These are phyloP conservation scores for Cyclaneusma minus DNA, from an alignment of 2,329 filamentous ascomycete species.

Conservation along the genomic window DNA sequence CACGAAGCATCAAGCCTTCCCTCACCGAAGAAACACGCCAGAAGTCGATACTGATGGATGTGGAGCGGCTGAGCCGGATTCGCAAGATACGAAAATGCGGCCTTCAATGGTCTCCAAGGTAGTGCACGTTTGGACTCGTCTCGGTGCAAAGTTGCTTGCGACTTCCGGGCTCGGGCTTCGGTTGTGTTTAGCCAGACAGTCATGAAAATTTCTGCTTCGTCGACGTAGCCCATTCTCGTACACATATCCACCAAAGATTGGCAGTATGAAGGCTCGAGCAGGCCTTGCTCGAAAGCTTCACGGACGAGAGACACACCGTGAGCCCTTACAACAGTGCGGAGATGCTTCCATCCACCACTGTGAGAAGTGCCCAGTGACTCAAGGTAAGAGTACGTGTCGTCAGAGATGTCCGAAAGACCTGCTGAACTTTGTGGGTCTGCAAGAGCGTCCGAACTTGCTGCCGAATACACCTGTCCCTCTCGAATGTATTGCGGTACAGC, in stretches of 20 bases:
- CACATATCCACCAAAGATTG: conserved; percentile 27
- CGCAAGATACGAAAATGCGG: no score
- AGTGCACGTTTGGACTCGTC: no score
- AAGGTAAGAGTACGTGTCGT: conserved; percentile 31
- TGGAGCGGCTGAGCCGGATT: no score
- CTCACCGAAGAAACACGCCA: no score
- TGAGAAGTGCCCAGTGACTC: conserved; percentile 25
- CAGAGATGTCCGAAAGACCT: conserved; percentile 22
- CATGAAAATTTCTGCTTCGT: conserved; percentile 27
- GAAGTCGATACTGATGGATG: no score
- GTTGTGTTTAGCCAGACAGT: conserved; percentile 18
- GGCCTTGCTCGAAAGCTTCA: conserved; percentile 24
- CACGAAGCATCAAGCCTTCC: no score
- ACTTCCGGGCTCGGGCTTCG: no score
- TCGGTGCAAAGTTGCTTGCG: no score
- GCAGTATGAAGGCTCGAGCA: conserved; percentile 26
- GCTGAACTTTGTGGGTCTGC: conserved; percentile 23
- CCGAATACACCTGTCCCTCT: conserved; percentile 27
- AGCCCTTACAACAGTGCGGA: conserved; percentile 28
- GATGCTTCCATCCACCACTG: conserved; percentile 29
- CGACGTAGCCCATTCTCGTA: conserved; percentile 17
- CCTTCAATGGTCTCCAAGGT: no score
- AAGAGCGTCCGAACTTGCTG: conserved; percentile 21
- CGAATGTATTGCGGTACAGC: conserved; percentile 31
- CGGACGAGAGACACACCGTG: conserved; percentile 28